These are phyloP conservation scores for Malus hybrid DNA, from an alignment of 331 rosid species.

Conservation along the genomic window DNA sequence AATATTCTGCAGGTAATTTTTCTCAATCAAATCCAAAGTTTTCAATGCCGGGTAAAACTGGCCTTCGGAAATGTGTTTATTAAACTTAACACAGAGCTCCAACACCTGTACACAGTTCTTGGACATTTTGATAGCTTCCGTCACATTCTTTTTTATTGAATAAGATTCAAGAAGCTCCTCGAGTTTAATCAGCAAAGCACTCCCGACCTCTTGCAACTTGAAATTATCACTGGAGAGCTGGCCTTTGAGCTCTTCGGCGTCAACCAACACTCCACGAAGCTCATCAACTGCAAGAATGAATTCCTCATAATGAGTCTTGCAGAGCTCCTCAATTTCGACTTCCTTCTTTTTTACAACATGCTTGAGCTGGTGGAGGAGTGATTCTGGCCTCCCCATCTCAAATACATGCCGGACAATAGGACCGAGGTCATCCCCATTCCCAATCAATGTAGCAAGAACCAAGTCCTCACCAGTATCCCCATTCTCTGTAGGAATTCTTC, in stretches of 20 bases:
- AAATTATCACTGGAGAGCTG: slow-evolving; percentile 82
- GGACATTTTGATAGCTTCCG: slow-evolving; percentile 76
- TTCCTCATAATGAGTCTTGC: slow-evolving; percentile 96
- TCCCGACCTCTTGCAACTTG: slow-evolving; percentile 87
- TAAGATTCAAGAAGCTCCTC: slow-evolving; percentile 90
- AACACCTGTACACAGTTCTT: slow-evolving; percentile 64
- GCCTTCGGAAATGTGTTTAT: slow-evolving; percentile 58
- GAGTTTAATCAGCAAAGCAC: slow-evolving; percentile 55
- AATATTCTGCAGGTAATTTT: slow-evolving; percentile 43
- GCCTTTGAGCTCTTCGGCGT: slow-evolving; percentile 88
- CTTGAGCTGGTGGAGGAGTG: slow-evolving; percentile 74
- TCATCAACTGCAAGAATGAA: slow-evolving; percentile 95
- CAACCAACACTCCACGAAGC: slow-evolving; percentile 85
- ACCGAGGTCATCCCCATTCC: slow-evolving; percentile 78
- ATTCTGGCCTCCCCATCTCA: slow-evolving; percentile 76
- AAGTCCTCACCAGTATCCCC: slow-evolving; percentile 81
- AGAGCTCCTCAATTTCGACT: slow-evolving; percentile 88
- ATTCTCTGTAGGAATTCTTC: slow-evolving; percentile 44
- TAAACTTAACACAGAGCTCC: slow-evolving; percentile 89
- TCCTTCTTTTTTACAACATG: slow-evolving; percentile 75
- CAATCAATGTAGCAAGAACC: slow-evolving; percentile 68
- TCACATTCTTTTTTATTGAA: slow-evolving; percentile 70
- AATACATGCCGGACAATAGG: slow-evolving; percentile 88
- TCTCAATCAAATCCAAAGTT: slow-evolving; percentile 75
- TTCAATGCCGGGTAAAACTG: slow-evolving; percentile 76